Conservation (phyloP, 148 eudicot genomes). For the Mesembryanthemum crystallinum region DNA sequence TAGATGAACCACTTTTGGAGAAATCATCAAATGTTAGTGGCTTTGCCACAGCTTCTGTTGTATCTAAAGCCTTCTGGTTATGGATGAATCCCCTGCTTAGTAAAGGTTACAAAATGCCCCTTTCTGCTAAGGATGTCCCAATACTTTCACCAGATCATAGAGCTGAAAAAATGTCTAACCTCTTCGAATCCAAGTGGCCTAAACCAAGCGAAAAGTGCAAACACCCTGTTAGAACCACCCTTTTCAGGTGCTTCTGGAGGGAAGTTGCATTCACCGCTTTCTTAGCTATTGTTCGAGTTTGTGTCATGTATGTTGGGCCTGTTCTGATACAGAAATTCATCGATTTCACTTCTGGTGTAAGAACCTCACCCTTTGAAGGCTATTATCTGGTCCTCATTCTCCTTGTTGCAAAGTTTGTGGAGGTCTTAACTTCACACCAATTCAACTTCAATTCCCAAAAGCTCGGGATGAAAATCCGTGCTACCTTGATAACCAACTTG, state of each 20-base stretch:
- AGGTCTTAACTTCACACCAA: constrained; percentile 73
- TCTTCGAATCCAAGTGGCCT: constrained; percentile 79
- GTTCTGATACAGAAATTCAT: constrained; percentile 63
- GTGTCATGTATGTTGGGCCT: constrained; percentile 88
- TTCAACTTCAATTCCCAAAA: constrained; percentile 84
- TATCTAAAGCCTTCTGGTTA: constrained; percentile 69
- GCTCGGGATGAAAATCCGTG: constrained; percentile 83
- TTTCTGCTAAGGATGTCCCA: constrained; percentile 65
- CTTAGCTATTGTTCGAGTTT: constrained; percentile 65
- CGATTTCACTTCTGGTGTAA: constrained; percentile 61
- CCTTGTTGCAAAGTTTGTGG: constrained; percentile 61
- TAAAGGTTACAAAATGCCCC: constrained; percentile 69
- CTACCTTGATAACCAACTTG: constrained; percentile 67
- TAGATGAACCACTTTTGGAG: constrained; percentile 50
- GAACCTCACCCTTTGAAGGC: constrained; percentile 70
- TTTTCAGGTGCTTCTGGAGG: constrained; percentile 80
- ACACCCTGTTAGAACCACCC: constrained; percentile 69
- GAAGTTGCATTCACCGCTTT: constrained; percentile 65
- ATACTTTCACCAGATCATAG: constrained; percentile 65
- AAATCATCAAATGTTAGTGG: constrained; percentile 43
- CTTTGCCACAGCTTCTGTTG: constrained; percentile 64
- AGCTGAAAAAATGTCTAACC: constrained; percentile 64
- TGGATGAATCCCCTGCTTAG: constrained; percentile 80
- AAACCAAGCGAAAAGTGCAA: constrained; percentile 59
- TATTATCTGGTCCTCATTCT: constrained; percentile 69